A percentile compares a stretch with the other conserved stretches of the same genome.
Conservation (phyloP, 306 rosid species). For the Vigna reflexopilosa region DNA sequence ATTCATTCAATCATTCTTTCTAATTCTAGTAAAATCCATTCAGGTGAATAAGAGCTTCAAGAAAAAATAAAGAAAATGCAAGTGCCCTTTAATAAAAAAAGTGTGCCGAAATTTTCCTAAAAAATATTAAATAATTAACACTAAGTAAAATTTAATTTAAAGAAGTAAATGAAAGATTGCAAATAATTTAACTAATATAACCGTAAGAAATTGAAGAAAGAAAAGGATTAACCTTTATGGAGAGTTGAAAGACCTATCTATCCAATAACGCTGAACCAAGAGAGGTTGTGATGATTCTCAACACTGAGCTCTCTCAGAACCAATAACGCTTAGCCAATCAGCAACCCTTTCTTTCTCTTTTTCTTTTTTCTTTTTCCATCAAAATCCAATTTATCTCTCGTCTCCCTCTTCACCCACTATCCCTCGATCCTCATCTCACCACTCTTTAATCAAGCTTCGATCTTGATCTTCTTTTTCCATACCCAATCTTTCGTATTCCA, state of each 20-base stretch:
- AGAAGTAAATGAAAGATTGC: too few relatives aligned
- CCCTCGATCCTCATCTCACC: constrained; percentile 26
- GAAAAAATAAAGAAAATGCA: too few relatives aligned
- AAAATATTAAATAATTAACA: too few relatives aligned
- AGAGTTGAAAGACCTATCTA: not conserved
- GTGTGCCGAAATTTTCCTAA: too few relatives aligned
- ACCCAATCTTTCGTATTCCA: not conserved
- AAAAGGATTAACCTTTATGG: not conserved
- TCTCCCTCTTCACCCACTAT: not conserved
- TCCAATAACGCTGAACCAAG: not conserved
- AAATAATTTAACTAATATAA: too few relatives aligned
- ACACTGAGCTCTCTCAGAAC: not conserved
- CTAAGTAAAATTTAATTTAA: too few relatives aligned
- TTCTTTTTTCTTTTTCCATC: not conserved
- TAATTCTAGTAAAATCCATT: too few relatives aligned
- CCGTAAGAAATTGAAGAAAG: too few relatives aligned
- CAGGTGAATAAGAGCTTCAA: too few relatives aligned
- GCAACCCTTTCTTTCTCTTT: not conserved
- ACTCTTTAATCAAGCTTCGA: constrained; percentile 12
- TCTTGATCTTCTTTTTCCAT: constrained; percentile 7
- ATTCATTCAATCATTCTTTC: too few relatives aligned
- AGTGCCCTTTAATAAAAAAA: too few relatives aligned
- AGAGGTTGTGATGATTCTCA: constrained; percentile 5
- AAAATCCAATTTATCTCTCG: not conserved
- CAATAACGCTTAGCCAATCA: constrained; percentile 11